phyloP scores from a whole-genome alignment of 2,329 filamentous ascomycete genomes.

The Arthrobotrys sphaeroides region DNA sequence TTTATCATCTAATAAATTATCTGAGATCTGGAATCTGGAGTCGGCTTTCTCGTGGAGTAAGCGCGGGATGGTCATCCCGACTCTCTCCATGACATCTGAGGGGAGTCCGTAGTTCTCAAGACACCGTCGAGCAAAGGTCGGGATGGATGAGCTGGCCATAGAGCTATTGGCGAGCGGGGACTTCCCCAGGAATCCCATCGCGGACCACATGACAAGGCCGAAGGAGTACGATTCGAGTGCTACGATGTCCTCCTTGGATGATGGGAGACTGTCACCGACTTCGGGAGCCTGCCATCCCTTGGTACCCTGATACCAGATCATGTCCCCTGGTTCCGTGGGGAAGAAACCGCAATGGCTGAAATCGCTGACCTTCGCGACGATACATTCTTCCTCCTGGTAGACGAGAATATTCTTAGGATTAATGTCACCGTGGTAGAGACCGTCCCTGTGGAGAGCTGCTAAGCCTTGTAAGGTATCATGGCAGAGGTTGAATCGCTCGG shows the following conservation, averaged over 20 bases:
- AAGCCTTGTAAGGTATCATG: slow-evolving; percentile 43
- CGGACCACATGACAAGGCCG: slow-evolving; percentile 41
- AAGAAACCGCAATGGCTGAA: slow-evolving; percentile 47
- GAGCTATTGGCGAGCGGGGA: slow-evolving; percentile 14
- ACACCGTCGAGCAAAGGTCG: slow-evolving; percentile 38
- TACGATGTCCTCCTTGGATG: slow-evolving; percentile 27
- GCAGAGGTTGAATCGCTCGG: slow-evolving; percentile 39
- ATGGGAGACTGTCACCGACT: slow-evolving; percentile 24
- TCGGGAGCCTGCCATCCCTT: slow-evolving; percentile 50
- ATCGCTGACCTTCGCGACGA: slow-evolving; percentile 44
- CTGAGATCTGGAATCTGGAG: slow-evolving; percentile 16
- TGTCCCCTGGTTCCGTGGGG: slow-evolving; percentile 24
- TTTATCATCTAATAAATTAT: slow-evolving; percentile 17
- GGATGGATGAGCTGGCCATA: not conserved
- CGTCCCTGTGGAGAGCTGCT: slow-evolving; percentile 28
- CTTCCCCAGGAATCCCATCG: slow-evolving; percentile 20
- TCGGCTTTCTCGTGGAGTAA: slow-evolving; percentile 14
- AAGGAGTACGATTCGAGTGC: slow-evolving; percentile 47
- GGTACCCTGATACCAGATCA: slow-evolving; percentile 47
- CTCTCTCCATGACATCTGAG: slow-evolving; percentile 10
- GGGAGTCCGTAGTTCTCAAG: slow-evolving; percentile 31
- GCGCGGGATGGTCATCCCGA: slow-evolving; percentile 7
- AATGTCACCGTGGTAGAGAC: slow-evolving; percentile 45
- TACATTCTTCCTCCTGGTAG: slow-evolving; percentile 39
- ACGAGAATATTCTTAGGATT: slow-evolving; percentile 52